Conservation (phyloP, 2,329 filamentous ascomycete genomes). For the Paracoccidioides lutzii region DNA sequence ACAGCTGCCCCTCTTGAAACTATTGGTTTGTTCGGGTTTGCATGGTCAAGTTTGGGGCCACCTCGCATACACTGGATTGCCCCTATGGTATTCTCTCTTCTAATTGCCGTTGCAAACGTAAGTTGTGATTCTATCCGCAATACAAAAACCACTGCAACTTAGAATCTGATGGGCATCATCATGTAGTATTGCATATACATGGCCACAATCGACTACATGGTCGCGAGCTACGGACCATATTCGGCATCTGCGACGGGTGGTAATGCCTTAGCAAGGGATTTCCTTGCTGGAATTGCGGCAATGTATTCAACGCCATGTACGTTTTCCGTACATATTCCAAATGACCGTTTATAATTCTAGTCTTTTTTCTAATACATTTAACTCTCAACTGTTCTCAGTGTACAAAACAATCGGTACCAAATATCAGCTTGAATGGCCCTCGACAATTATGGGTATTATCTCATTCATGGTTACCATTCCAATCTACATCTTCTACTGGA, state of each 20-base stretch:
- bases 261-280: constrained; percentile 51
- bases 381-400: constrained; percentile 17
- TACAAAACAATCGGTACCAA: constrained; percentile 38
- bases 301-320: constrained; percentile 43
- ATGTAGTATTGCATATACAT: constrained; percentile 41
- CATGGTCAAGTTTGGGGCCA: constrained; percentile 46
- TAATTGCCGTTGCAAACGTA: constrained; percentile 51
- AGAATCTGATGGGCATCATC: neutral
- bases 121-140: constrained; percentile 16
- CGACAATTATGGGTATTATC: constrained; percentile 48
- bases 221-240: constrained; percentile 51
- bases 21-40: constrained; percentile 49
- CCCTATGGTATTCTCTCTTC: constrained; percentile 45
- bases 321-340: constrained; percentile 6
- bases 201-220: constrained; percentile 56
- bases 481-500: constrained; percentile 55
- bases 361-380: neutral
- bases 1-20: constrained; percentile 43
- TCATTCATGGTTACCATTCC: constrained; percentile 48
- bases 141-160: neutral
- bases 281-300: constrained; percentile 49
- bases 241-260: constrained; percentile 53
- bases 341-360: constrained; percentile 1
- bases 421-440: constrained; percentile 43
- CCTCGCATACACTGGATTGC: constrained; percentile 45